phyloP scores from a whole-genome alignment of 73 alveolate species.

The Halteria grandinella region DNA sequence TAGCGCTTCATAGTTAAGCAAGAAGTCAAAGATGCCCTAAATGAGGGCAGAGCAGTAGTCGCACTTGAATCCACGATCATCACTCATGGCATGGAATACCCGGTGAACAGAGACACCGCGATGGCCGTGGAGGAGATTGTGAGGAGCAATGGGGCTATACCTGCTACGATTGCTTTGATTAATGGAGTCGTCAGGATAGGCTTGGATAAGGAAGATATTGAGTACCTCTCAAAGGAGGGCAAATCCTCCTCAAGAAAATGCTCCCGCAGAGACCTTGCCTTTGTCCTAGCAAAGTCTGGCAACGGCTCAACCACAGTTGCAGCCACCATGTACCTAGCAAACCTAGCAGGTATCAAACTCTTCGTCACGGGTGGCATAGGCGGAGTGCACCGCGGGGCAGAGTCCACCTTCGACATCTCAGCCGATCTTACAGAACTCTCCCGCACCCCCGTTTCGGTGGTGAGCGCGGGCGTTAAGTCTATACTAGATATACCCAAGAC shows the following conservation, averaged over 20 bases:
- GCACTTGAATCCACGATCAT: constrained; percentile 96
- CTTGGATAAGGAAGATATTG: constrained; percentile 76
- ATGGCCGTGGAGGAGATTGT: constrained; percentile 85
- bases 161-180: constrained; percentile 94
- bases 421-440: constrained; percentile 93
- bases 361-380: constrained; percentile 99
- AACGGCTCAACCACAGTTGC: constrained; percentile 98
- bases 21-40: constrained; percentile 67
- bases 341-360: constrained; percentile 87
- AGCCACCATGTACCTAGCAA: constrained; percentile 93
- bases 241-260: constrained; percentile 82
- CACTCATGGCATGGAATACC: constrained; percentile 97
- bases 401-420: constrained; percentile 83
- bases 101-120: constrained; percentile 88
- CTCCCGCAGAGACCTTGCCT: constrained; percentile 90
- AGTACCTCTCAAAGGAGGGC: constrained; percentile 79
- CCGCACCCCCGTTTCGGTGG: constrained; percentile 93
- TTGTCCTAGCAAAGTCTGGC: constrained; percentile 75
- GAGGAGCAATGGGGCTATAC: constrained; percentile 87
- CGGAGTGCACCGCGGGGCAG: constrained; percentile 98
- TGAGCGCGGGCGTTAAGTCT: constrained; percentile 95
- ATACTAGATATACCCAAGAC: constrained; percentile 86
- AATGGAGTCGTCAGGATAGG: constrained; percentile 89
- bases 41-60: constrained; percentile 78
- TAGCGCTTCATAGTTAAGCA: constrained; percentile 31